phyloP scores from a whole-genome alignment of 345 rosid genomes.

The Nasturtium officinale region DNA sequence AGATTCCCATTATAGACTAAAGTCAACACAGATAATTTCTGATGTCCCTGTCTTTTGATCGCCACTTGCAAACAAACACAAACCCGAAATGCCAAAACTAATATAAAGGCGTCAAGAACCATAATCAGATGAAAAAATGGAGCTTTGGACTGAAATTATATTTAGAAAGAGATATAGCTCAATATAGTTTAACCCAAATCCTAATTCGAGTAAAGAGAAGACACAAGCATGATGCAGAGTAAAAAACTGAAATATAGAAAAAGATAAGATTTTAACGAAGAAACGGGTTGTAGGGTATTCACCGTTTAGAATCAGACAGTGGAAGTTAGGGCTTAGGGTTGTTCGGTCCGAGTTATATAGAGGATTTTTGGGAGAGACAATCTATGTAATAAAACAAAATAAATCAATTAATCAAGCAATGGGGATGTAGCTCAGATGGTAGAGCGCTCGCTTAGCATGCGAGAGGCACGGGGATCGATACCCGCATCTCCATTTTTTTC shows the following conservation, averaged over 20 bases:
- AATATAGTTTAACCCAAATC: neutral
- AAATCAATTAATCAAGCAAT: rapidly evolving
- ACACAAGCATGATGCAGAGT: neutral
- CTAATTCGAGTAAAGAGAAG: neutral
- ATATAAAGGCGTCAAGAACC: neutral
- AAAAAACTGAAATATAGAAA: no score
- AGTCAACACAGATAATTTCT: constrained; percentile 50
- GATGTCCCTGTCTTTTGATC: constrained; percentile 93
- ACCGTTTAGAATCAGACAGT: neutral
- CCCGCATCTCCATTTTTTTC: constrained; percentile 61
- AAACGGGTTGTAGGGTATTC: neutral
- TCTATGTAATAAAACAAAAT: neutral
- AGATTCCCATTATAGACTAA: constrained; percentile 44
- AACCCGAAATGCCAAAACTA: neutral
- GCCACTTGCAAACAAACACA: constrained; percentile 54
- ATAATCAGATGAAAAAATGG: neutral
- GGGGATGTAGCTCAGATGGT: constrained; percentile 95
- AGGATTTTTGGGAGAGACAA: neutral
- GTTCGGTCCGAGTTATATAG: neutral
- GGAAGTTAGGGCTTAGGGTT: neutral
- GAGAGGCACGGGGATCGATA: constrained; percentile 91
- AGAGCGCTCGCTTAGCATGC: constrained; percentile 95
- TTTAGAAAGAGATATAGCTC: neutral
- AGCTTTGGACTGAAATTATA: neutral
- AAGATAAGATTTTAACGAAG: neutral